Evolutionary conservation across 495 filamentous ascomycete species (phyloP).

Genomic region (Glarea lozoyensis): DNA sequence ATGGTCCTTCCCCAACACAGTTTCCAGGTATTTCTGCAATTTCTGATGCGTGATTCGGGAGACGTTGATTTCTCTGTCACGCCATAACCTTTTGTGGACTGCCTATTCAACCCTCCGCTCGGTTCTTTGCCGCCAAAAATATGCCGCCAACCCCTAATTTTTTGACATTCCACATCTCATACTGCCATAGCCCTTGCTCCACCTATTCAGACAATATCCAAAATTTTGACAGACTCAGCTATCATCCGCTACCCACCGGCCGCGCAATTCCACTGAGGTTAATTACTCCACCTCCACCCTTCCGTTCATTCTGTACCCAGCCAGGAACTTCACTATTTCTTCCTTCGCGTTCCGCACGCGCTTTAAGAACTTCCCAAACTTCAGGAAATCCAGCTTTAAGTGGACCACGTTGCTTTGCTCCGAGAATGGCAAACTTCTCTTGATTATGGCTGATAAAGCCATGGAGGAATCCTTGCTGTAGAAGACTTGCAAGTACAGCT

Average conservation of each 20-base stretch:
- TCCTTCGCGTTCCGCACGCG: conserved; percentile 18
- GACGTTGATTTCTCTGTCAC: too few species aligned
- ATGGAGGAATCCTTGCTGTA: conserved; percentile 74
- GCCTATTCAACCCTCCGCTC: too few species aligned
- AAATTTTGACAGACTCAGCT: too few species aligned
- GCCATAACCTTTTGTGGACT: too few species aligned
- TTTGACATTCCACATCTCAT: too few species aligned
- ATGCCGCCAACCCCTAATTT: too few species aligned
- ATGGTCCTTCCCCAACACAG: too few species aligned
- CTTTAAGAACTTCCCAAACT: conserved; percentile 21
- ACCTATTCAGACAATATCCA: too few species aligned
- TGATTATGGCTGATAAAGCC: conserved; percentile 77
- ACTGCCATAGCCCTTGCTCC: too few species aligned
- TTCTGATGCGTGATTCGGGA: too few species aligned
- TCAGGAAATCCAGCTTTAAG: conserved; percentile 32
- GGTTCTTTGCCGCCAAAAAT: too few species aligned
- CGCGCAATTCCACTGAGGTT: conserved; percentile 21
- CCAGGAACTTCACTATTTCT: conserved; percentile 37
- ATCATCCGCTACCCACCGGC: conserved; percentile 19
- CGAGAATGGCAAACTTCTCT: conserved; percentile 71
- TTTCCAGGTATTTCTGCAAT: too few species aligned
- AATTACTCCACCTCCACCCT: conserved; percentile 18
- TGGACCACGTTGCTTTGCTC: conserved; percentile 56
- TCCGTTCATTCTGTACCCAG: conserved; percentile 38
- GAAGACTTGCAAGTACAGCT: conserved; percentile 61